Percentiles rank a stretch among this genome's conserved stretches.
These are phyloP conservation scores for Cercospora zeae-maydis DNA, from an alignment of 2,329 filamentous ascomycete genomes.

Conservation along the genomic window DNA sequence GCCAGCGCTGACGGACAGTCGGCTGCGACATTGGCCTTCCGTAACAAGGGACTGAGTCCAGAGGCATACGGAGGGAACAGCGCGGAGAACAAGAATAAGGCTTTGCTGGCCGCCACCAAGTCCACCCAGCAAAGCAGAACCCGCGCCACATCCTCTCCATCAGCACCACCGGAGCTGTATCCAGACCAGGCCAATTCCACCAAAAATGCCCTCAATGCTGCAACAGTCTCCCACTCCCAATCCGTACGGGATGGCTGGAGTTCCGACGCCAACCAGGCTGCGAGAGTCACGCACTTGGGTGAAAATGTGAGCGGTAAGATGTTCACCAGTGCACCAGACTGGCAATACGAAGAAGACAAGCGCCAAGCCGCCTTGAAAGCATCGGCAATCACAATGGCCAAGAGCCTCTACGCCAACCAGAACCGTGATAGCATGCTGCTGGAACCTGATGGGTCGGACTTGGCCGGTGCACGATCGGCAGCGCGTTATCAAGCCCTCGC, in stretches of 20 bases:
- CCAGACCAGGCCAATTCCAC: slow-evolving; percentile 59
- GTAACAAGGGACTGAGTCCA: slow-evolving; percentile 48
- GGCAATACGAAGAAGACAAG: slow-evolving; percentile 69
- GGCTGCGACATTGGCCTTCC: slow-evolving; percentile 66
- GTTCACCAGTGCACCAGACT: slow-evolving; percentile 70
- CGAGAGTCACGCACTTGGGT: slow-evolving; percentile 61
- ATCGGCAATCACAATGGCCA: slow-evolving; percentile 85
- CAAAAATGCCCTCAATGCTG: slow-evolving; percentile 68
- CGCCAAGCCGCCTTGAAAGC: slow-evolving; percentile 70
- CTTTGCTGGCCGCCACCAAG: slow-evolving; percentile 70
- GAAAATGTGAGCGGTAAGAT: slow-evolving; percentile 63
- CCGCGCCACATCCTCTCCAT: slow-evolving; percentile 60
- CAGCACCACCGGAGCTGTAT: slow-evolving; percentile 45
- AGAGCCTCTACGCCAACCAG: slow-evolving; percentile 73
- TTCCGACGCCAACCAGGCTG: slow-evolving; percentile 55
- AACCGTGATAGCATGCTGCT: slow-evolving; percentile 32
- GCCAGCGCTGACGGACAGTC: slow-evolving; percentile 58
- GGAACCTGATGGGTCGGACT: slow-evolving; percentile 22
- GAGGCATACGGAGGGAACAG: slow-evolving; percentile 48
- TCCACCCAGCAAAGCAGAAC: slow-evolving; percentile 64
- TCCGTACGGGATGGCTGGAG: slow-evolving; percentile 56
- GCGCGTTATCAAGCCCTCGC: slow-evolving; percentile 30
- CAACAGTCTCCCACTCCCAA: slow-evolving; percentile 46
- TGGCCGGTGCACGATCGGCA: slow-evolving; percentile 29
- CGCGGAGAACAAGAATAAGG: slow-evolving; percentile 57